phyloP scores from a whole-genome alignment of 2,329 filamentous ascomycete genomes.

The Aspergillaceae sp. region DNA sequence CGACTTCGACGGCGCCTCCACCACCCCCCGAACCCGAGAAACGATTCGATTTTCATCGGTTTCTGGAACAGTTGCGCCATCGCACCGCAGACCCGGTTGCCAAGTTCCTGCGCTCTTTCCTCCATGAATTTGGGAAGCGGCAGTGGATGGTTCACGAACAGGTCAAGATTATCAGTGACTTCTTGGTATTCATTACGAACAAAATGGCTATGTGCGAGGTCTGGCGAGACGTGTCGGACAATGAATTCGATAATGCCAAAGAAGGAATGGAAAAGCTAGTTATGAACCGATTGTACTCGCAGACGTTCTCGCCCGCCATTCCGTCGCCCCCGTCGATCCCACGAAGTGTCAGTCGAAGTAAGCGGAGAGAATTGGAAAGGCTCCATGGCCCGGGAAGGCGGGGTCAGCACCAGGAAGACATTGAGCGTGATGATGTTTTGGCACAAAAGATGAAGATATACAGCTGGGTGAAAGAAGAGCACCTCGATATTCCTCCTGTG shows the following conservation, averaged over 20 bases:
- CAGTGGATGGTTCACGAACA: constrained; percentile 99
- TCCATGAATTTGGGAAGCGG: constrained; percentile 89
- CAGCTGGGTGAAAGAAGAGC: constrained; percentile 84
- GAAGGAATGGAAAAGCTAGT: constrained; percentile 99
- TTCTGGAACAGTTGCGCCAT: constrained; percentile 89
- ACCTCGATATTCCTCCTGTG: constrained; percentile 81
- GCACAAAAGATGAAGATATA: constrained; percentile 97
- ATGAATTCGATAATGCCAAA: constrained; percentile 94
- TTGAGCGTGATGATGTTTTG: constrained; percentile 91
- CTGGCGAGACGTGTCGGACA: constrained; percentile 90
- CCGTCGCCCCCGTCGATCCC: constrained; percentile 64
- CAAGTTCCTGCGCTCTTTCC: constrained; percentile 86
- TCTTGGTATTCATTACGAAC: constrained; percentile 90
- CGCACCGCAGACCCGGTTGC: constrained; percentile 97
- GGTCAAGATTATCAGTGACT: constrained; percentile 97
- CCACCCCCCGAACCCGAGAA: constrained; percentile 74
- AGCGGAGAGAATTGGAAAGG: constrained; percentile 59
- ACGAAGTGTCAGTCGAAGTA: constrained; percentile 51
- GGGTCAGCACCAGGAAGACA: constrained; percentile 95
- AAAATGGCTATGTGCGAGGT: constrained; percentile 98
- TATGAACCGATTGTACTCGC: constrained; percentile 92
- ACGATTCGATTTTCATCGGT: constrained; percentile 95
- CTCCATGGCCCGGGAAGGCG: constrained; percentile 71
- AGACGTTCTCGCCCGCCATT: constrained; percentile 94
- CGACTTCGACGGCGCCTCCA: constrained; percentile 44